Base-by-base conservation (phyloP, 2,329 filamentous ascomycete genomes). In the Ilyonectria mors-panacis region DNA sequence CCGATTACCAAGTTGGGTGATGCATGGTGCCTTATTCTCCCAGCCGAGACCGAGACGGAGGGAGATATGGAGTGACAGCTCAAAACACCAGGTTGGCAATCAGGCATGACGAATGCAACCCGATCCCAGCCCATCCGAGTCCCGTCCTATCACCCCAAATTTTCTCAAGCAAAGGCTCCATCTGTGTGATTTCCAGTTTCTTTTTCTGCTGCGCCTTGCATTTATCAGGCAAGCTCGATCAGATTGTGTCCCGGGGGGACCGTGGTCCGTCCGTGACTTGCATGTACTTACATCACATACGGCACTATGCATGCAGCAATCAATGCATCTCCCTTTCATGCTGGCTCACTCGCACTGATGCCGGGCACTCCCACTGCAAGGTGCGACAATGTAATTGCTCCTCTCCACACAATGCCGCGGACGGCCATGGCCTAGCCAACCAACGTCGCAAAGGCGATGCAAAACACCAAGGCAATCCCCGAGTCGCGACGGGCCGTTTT, bases 101-200 rank as follows among this genome's bases (percentile, higher is more conserved):
- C 33, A 59, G 28, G 62, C 71, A 70, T 66, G 67, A 66, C 48
- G 15, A 67, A 68, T 45, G 30, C 39, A 59, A 58, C 47, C 54
- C 21, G 23, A 63, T 62, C 63, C 68, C 51, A 71, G 47, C 70
- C 69, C 66, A 65, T 71, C 61, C 65, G 35, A 63, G 42, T 30
- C 54, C 58, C 55, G 35, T 35, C 65, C 64, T 63, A 63, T 68
- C 42, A 55, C 23, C 39, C 17, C 21, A 17, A 21, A 35, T n/a
- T 35, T 26, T 33, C 6, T 28, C 19, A n/a, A n/a, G 28, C n/a
- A 28, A 33, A 30, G 13, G 12, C n/a, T n/a, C 30, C 3, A 21
- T 53, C 28, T 21, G n/a, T 19, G 5, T 35, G 50, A 35, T 53
- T 13, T 30, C 5, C 9, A 30, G n/a, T 35, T 53, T 19, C 13